phyloP scores from a whole-genome alignment of 2,329 filamentous ascomycete species.

The Penicillium sp. region DNA sequence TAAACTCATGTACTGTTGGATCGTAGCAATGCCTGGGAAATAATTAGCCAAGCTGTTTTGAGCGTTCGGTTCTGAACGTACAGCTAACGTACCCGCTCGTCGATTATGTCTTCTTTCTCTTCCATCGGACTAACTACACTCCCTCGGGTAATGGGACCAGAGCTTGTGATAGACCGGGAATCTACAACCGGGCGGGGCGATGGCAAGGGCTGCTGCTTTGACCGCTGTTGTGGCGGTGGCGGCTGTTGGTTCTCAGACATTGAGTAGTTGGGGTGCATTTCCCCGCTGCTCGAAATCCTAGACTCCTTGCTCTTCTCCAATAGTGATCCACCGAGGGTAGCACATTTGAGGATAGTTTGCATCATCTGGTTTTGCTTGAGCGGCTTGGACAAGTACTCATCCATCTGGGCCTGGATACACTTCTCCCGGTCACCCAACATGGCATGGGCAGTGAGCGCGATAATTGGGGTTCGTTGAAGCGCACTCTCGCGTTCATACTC shows the following conservation, averaged over 20 bases:
- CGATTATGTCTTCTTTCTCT: conserved; percentile 60
- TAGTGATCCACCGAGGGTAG: conserved; percentile 67
- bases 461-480: conserved; percentile 84
- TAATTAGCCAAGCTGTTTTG: conserved; percentile 10
- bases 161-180: conserved; percentile 66
- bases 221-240: conserved; percentile 15
- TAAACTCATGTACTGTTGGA: conserved; percentile 50
- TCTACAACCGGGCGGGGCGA: conserved; percentile 54
- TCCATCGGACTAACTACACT: conserved; percentile 63
- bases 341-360: conserved; percentile 95
- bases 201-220: conserved; percentile 17
- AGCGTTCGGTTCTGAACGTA: conserved; percentile 5
- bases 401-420: conserved; percentile 98
- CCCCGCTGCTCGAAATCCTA: conserved; percentile 39
- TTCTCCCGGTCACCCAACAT: conserved; percentile 98
- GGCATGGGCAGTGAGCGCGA: conserved; percentile 93
- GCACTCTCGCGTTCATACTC: conserved; percentile 85
- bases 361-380: conserved; percentile 96
- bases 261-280: conserved; percentile 36
- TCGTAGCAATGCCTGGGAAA: conserved; percentile 43
- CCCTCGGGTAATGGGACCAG: conserved; percentile 56
- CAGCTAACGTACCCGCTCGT: conserved; percentile 51
- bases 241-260: conserved; percentile 37
- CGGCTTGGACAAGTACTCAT: conserved; percentile 96
- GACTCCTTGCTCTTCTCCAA: conserved; percentile 46